A percentile compares a stretch with the other conserved stretches of the same genome.
These are phyloP conservation scores for Wickerhamiella kurtzmanii DNA, from an alignment of 805 yeast genomes.

Conservation along the genomic window DNA sequence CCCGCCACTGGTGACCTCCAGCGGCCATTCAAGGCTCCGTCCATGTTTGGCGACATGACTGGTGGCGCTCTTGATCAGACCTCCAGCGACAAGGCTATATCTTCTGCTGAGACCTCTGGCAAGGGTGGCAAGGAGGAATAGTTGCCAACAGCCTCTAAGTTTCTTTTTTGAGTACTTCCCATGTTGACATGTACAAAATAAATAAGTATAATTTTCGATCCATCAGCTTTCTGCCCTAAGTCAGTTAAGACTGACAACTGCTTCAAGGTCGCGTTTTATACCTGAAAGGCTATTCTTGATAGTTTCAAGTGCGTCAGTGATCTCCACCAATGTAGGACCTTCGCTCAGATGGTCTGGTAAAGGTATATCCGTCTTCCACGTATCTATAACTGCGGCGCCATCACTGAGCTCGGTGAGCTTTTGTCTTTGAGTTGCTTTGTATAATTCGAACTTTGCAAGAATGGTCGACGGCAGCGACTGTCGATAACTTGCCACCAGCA, in stretches of 20 bases:
- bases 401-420: slow-evolving; percentile 2
- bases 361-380: too few relatives aligned
- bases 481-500: slow-evolving; percentile 7
- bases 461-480: slow-evolving; percentile 6
- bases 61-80: slow-evolving; percentile 30
- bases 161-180: too few relatives aligned
- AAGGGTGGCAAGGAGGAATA: slow-evolving; percentile 22
- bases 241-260: not conserved
- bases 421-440: slow-evolving; percentile 3
- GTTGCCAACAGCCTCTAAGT: slow-evolving; percentile 75
- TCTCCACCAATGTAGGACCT: not conserved
- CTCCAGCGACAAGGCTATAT: slow-evolving; percentile 67
- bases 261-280: not conserved
- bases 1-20: slow-evolving; percentile 80
- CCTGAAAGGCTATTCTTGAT: not conserved
- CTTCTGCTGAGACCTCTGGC: slow-evolving; percentile 74
- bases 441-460: slow-evolving; percentile 3
- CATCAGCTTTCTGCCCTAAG: not conserved
- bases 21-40: slow-evolving; percentile 90
- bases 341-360: not conserved
- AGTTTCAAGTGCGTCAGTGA: not conserved
- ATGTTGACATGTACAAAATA: too few relatives aligned
- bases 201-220: not conserved
- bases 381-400: not conserved
- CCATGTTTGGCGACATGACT: slow-evolving; percentile 51